Evolutionary conservation across 176 grass and related monocot genomes (phyloP).

Genomic region (Hyparrhenia diplandra): DNA sequence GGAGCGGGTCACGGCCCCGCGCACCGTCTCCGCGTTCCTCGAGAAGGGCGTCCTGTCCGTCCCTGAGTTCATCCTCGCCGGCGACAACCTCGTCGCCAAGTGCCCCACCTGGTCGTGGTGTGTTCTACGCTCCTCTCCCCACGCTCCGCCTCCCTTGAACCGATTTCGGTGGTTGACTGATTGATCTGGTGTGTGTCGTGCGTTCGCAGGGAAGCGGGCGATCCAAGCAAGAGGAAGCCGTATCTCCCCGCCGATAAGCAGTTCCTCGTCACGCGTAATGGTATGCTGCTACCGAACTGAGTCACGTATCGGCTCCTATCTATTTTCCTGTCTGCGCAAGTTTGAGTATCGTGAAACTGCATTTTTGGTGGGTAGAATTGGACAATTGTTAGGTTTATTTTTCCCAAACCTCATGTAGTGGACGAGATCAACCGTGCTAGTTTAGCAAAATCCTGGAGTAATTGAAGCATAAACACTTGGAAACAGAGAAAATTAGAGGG

Average conservation of each 20-base stretch:
- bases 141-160: background rate
- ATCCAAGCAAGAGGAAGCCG: slow-evolving; percentile 74
- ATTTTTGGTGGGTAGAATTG: background rate
- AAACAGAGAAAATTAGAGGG: background rate
- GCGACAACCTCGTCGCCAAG: slow-evolving; percentile 98
- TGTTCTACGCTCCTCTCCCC: background rate
- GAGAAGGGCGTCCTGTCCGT: slow-evolving; percentile 95
- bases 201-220: slow-evolving; percentile 66
- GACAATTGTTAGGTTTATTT: background rate
- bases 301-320: background rate
- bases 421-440: background rate
- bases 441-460: background rate
- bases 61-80: slow-evolving; percentile 87
- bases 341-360: slow-evolving; percentile 6
- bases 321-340: background rate
- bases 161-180: background rate
- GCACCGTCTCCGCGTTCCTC: slow-evolving; percentile 86
- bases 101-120: slow-evolving; percentile 99
- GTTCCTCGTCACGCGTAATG: slow-evolving; percentile 89
- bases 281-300: slow-evolving; percentile 31
- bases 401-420: background rate
- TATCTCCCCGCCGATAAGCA: slow-evolving; percentile 83
- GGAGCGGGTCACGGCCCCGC: slow-evolving; percentile 73
- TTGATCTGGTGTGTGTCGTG: slow-evolving; percentile 38
- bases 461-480: background rate